Base-by-base conservation (phyloP, 106 monocot species). In the Iris macrosiphon region DNA sequence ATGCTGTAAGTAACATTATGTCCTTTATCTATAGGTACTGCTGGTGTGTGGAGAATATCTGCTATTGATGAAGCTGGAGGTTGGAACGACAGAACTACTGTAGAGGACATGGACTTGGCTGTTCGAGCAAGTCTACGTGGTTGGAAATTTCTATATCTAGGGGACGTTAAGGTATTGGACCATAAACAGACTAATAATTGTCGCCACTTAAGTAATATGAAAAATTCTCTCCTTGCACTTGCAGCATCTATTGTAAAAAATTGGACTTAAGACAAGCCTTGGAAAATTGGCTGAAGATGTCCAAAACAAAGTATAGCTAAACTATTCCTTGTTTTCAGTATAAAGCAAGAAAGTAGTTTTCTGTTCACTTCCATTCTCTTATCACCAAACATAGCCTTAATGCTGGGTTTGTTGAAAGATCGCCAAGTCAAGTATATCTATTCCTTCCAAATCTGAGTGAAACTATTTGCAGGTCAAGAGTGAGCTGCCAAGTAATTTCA, bases 91-190 rank as follows among this genome's bases (percentile, higher is more conserved):
- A 50, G 89, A 46, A 89, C 84, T 9, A 89, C 84, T 2, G 89
- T 89, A 3, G 88, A 89, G 30, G 88, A 89, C 68, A 89, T 89
- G 89, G 89, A 89, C 41, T 65, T 89, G 33, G 83, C 89, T 5
- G 80, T 90, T 57, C 70, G 84, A 26, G 84, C 84, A 44, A 68
- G 71, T 17, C 70, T 84, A 2, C 52, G 62, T 40, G 84, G 89
- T 13, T 90, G 84, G 89, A 73, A 84, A 52, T 80, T 90, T 49
- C 34, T 84, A 28, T 90, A 74, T 63, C 48, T 74, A 31, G 80
- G 80, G 31, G 77, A 78, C 47, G 31, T 84, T 40, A 78, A 78
- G 80, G 89, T 90, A 71, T 35, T 48, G 15, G 13, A n/a, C n/a
- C 4, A n/a, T n/a, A n/a, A n/a, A n/a, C 4, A 20, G 30, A 13